Evolutionary conservation across 1,284 basidiomycete genomes (phyloP).

Genomic region (Tremellales sp.): DNA sequence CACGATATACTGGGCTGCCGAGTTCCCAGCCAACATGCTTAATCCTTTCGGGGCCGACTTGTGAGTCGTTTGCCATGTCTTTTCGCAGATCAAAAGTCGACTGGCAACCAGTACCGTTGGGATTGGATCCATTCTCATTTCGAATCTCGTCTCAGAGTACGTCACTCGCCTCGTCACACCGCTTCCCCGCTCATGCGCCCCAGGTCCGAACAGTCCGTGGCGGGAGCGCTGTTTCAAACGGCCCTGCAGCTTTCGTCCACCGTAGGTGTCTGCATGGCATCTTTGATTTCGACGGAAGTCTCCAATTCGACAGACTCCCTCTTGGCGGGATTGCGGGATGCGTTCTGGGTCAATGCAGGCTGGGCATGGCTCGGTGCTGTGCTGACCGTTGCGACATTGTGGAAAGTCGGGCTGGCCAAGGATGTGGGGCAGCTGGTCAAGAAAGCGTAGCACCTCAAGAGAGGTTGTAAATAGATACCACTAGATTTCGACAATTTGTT

Average conservation of each 20-base stretch:
- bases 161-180: conserved; percentile 2
- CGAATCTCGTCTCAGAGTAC: conserved; percentile 30
- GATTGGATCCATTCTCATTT: conserved; percentile 35
- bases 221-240: conserved; percentile 36
- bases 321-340: conserved; percentile 17
- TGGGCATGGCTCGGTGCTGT: conserved; percentile 20
- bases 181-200: not conserved
- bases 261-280: conserved; percentile 27
- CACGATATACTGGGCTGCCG: conserved; percentile 34
- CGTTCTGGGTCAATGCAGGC: conserved; percentile 26
- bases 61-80: conserved; percentile 12
- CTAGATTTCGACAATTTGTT: too few species aligned
- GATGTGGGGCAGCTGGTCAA: too few species aligned
- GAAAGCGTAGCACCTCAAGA: too few species aligned
- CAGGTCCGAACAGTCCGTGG: conserved; percentile 32
- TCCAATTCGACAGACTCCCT: conserved; percentile 10
- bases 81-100: too few species aligned
- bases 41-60: conserved; percentile 35
- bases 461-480: too few species aligned
- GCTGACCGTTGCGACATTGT: conserved; percentile 12
- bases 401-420: conserved; percentile 19
- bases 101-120: conserved; percentile 21
- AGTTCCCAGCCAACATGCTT: conserved; percentile 30
- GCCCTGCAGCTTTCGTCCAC: conserved; percentile 24
- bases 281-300: conserved; percentile 17